Conservation (phyloP, 345 rosid genomes). For the Euphorbia pulcherrima region DNA sequence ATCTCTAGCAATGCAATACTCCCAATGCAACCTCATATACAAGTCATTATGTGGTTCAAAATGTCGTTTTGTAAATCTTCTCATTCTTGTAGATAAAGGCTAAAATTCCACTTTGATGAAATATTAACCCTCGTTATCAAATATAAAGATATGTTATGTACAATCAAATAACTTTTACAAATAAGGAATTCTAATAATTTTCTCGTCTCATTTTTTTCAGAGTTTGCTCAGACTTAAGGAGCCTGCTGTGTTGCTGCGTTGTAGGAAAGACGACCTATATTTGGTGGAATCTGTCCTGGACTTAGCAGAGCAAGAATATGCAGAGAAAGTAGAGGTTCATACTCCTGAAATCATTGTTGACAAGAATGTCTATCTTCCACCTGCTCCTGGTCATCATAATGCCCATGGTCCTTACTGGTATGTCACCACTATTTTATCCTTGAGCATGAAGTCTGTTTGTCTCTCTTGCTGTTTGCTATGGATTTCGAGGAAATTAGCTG, state of each 20-base stretch:
- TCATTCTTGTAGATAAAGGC: background rate
- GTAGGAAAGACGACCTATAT: constrained; percentile 65
- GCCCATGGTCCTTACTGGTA: constrained; percentile 83
- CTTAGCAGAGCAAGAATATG: constrained; percentile 72
- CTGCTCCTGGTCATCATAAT: constrained; percentile 73
- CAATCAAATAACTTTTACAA: background rate
- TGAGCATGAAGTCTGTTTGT: background rate
- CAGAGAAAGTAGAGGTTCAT: constrained; percentile 61
- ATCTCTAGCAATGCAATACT: background rate
- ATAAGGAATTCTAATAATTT: background rate
- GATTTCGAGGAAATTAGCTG: background rate
- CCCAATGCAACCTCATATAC: background rate
- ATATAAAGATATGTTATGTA: background rate
- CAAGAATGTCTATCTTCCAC: constrained; percentile 62
- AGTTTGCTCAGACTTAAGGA: constrained; percentile 92
- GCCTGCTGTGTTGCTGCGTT: constrained; percentile 87
- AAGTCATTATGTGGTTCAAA: background rate
- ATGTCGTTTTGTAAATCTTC: background rate
- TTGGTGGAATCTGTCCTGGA: constrained; percentile 70
- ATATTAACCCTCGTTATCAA: background rate
- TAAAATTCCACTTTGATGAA: constrained; percentile 1
- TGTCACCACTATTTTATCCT: background rate
- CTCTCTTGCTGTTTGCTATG: background rate
- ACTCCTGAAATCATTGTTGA: constrained; percentile 75
- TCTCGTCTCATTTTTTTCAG: constrained; percentile 28